These are phyloP conservation scores for Calcarisporium arbuscula DNA, from an alignment of 2,329 filamentous ascomycete species.

Conservation along the genomic window DNA sequence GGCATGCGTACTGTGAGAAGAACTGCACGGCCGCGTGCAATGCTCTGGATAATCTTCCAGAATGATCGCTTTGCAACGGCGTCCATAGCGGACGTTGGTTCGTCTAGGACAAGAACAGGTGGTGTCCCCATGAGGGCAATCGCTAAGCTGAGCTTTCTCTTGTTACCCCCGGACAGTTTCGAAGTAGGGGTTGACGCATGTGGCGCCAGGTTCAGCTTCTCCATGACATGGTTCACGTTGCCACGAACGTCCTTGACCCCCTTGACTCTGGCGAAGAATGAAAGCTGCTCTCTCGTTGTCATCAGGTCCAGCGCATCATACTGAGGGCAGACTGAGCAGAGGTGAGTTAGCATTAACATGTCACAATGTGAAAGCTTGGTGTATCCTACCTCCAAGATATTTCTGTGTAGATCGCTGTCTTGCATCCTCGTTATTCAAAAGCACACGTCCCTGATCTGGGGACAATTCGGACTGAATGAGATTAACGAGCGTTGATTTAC, in stretches of 20 bases:
- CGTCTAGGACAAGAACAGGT: slow-evolving; percentile 73
- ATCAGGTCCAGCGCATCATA: slow-evolving; percentile 79
- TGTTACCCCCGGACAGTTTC: slow-evolving; percentile 78
- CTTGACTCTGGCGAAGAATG: slow-evolving; percentile 74
- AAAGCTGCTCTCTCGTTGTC: slow-evolving; percentile 73
- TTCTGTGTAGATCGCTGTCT: slow-evolving; percentile 49
- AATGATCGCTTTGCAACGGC: slow-evolving; percentile 80
- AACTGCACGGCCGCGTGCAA: slow-evolving; percentile 67
- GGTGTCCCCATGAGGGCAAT: slow-evolving; percentile 87
- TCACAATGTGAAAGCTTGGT: not conserved
- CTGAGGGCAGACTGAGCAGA: slow-evolving; percentile 73
- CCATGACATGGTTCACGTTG: slow-evolving; percentile 66
- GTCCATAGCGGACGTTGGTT: slow-evolving; percentile 78
- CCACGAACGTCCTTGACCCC: slow-evolving; percentile 64
- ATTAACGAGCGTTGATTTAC: slow-evolving; percentile 79
- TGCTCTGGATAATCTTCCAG: slow-evolving; percentile 71
- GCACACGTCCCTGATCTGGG: slow-evolving; percentile 58
- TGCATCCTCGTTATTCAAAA: slow-evolving; percentile 67
- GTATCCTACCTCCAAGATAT: slow-evolving; percentile 55
- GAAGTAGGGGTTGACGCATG: slow-evolving; percentile 67
- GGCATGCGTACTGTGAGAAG: slow-evolving; percentile 52
- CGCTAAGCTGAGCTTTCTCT: slow-evolving; percentile 74
- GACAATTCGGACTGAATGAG: slow-evolving; percentile 74
- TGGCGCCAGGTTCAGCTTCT: slow-evolving; percentile 63
- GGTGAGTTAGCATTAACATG: too few relatives aligned